phyloP scores from a whole-genome alignment of 2,329 filamentous ascomycete species.

The Cadophora gregata region DNA sequence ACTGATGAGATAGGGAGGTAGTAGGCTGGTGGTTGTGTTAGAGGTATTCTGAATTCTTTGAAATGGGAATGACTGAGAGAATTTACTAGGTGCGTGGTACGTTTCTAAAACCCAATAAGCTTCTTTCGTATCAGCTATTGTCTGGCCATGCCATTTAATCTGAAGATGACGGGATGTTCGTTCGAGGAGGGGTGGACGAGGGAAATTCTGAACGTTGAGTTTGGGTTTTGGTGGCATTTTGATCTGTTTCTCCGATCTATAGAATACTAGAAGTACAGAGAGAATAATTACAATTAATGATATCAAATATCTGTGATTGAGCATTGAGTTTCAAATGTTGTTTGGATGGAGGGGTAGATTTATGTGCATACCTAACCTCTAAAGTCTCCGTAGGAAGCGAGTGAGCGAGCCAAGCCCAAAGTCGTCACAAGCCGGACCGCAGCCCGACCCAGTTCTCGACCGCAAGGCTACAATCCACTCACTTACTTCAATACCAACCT shows the following conservation, averaged over 20 bases:
- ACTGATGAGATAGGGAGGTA: conserved; percentile 61
- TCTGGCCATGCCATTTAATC: conserved; percentile 59
- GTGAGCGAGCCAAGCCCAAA: conserved; percentile 11
- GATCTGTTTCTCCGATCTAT: background rate
- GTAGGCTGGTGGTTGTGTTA: conserved; percentile 52
- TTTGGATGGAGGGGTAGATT: conserved; percentile 30
- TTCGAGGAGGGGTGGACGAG: conserved; percentile 63
- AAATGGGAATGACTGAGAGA: background rate
- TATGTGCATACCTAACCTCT: conserved; percentile 27
- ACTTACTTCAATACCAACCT: conserved; percentile 14
- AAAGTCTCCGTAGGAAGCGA: conserved; percentile 26
- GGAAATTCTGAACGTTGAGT: conserved; percentile 63
- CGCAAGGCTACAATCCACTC: conserved; percentile 31
- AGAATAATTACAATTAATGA: conserved; percentile 13
- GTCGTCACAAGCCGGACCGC: conserved; percentile 31
- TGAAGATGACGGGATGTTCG: conserved; percentile 58
- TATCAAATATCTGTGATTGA: conserved; percentile 4
- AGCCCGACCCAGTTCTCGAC: conserved; percentile 17
- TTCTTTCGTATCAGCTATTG: conserved; percentile 63
- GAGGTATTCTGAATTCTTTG: background rate
- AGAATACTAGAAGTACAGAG: conserved; percentile 1
- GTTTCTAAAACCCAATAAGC: conserved; percentile 69
- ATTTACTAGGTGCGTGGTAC: conserved; percentile 63
- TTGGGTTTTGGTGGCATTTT: conserved; percentile 50
- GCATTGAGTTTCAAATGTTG: background rate